phyloP scores from a whole-genome alignment of 2,329 filamentous ascomycete species.

The Periconia sp. region DNA sequence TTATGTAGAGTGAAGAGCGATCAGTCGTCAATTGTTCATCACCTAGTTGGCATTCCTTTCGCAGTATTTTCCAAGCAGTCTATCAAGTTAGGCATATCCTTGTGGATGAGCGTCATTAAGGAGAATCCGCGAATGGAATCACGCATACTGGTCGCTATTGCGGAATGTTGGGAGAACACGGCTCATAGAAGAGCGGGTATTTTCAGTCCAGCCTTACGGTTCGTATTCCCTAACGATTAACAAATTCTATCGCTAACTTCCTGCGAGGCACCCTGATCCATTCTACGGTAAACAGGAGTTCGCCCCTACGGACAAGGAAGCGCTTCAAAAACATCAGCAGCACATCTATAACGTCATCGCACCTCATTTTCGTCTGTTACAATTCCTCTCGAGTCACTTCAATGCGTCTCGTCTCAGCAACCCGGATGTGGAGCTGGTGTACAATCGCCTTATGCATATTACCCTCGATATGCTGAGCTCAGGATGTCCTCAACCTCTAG shows the following conservation, averaged over 20 bases:
- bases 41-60: slow-evolving; percentile 92
- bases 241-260: slow-evolving; percentile 35
- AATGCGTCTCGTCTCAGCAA: slow-evolving; percentile 89
- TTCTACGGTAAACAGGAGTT: slow-evolving; percentile 94
- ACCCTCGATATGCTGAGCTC: slow-evolving; percentile 73
- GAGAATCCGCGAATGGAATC: slow-evolving; percentile 91
- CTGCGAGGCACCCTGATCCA: slow-evolving; percentile 71
- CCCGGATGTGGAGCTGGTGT: slow-evolving; percentile 79
- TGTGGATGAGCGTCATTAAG: slow-evolving; percentile 97
- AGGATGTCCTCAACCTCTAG: slow-evolving; percentile 79
- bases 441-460: slow-evolving; percentile 78
- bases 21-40: slow-evolving; percentile 79
- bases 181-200: slow-evolving; percentile 79
- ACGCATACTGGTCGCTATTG: slow-evolving; percentile 83
- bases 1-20: slow-evolving; percentile 79
- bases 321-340: slow-evolving; percentile 77
- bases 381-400: slow-evolving; percentile 94
- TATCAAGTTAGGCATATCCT: slow-evolving; percentile 90
- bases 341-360: slow-evolving; percentile 81
- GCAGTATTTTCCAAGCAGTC: slow-evolving; percentile 91
- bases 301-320: slow-evolving; percentile 82
- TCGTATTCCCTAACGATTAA: slow-evolving; percentile 34
- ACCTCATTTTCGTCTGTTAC: slow-evolving; percentile 83
- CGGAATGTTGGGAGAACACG: slow-evolving; percentile 87
- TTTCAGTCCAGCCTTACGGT: slow-evolving; percentile 75